These are phyloP conservation scores for Coemansia biformis DNA, from an alignment of 192 early-diverging fungal species.

Conservation along the genomic window DNA sequence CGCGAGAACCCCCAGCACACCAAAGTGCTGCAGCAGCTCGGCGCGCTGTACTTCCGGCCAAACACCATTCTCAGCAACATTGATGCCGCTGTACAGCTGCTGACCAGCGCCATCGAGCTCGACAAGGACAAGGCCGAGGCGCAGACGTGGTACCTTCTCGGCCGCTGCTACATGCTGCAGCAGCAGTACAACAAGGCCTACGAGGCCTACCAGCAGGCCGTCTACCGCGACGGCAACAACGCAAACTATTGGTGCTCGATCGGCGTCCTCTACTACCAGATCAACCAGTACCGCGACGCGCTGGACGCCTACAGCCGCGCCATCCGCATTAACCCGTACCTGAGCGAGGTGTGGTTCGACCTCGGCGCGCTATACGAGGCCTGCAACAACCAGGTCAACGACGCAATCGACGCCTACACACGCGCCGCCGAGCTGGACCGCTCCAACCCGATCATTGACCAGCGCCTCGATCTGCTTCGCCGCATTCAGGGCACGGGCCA, in stretches of 20 bases:
- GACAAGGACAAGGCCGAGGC: slow-evolving; percentile 80
- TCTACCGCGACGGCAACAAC: slow-evolving; percentile 86
- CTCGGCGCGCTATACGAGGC: slow-evolving; percentile 94
- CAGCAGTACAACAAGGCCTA: slow-evolving; percentile 93
- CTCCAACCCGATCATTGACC: slow-evolving; percentile 78
- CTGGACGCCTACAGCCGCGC: slow-evolving; percentile 95
- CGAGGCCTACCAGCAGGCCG: slow-evolving; percentile 96
- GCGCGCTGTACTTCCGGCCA: slow-evolving; percentile 92
- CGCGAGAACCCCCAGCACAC: slow-evolving; percentile 85
- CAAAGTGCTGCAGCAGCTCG: slow-evolving; percentile 93
- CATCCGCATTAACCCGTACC: slow-evolving; percentile 86
- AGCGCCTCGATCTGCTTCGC: slow-evolving; percentile 56
- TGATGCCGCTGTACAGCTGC: slow-evolving; percentile 73
- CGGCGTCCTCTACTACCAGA: slow-evolving; percentile 96
- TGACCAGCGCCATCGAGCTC: slow-evolving; percentile 77
- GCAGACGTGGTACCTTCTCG: slow-evolving; percentile 92
- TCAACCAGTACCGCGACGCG: slow-evolving; percentile 89
- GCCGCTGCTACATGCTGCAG: slow-evolving; percentile 94
- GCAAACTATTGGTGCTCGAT: slow-evolving; percentile 99
- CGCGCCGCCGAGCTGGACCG: slow-evolving; percentile 91
- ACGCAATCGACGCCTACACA: slow-evolving; percentile 95
- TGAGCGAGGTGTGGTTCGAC: slow-evolving; percentile 98
- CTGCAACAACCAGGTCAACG: slow-evolving; percentile 94
- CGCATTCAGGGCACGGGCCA: slow-evolving; percentile 44
- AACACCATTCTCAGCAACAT: slow-evolving; percentile 77